phyloP scores from a whole-genome alignment of 73 alveolate genomes.

The Tetrahymena borealis region DNA sequence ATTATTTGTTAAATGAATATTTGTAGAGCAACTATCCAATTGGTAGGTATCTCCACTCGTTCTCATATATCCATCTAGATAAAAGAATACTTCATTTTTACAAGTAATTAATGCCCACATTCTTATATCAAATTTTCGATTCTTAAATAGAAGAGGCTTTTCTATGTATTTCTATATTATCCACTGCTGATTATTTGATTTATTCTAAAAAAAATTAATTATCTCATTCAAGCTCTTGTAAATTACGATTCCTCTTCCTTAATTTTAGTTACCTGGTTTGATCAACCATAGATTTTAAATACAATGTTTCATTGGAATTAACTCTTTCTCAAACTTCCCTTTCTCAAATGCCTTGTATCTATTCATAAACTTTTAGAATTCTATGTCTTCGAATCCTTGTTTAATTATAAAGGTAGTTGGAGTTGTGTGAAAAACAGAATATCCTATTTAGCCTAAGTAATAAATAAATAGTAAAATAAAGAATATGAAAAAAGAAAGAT shows the following conservation, averaged over 20 bases:
- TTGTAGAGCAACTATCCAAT: slow-evolving; percentile 52
- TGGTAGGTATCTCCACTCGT: slow-evolving; percentile 64
- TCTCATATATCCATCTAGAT: slow-evolving; percentile 76
- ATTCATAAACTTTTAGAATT: slow-evolving; percentile 7
- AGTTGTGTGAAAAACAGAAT: slow-evolving; percentile 52
- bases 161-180: slow-evolving; percentile 86
- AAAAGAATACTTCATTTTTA: slow-evolving; percentile 54
- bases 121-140: slow-evolving; percentile 87
- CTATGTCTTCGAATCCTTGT: slow-evolving; percentile 43
- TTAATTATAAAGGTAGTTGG: slow-evolving; percentile 58
- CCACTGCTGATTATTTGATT: slow-evolving; percentile 46
- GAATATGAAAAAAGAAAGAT: not conserved
- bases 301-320: slow-evolving; percentile 71
- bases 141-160: slow-evolving; percentile 75
- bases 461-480: not conserved
- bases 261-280: slow-evolving; percentile 81
- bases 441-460: not conserved
- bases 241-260: slow-evolving; percentile 90
- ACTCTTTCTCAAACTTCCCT: slow-evolving; percentile 35
- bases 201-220: slow-evolving; percentile 34
- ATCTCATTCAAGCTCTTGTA: slow-evolving; percentile 73
- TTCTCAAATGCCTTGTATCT: slow-evolving; percentile 44
- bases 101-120: slow-evolving; percentile 79
- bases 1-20: slow-evolving; percentile 85
- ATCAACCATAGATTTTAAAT: slow-evolving; percentile 85